Evolutionary conservation across 1,284 basidiomycete species (phyloP), one percentile per base, ranked within the genome.

Genomic region (Omphalotus olearius): DNA sequence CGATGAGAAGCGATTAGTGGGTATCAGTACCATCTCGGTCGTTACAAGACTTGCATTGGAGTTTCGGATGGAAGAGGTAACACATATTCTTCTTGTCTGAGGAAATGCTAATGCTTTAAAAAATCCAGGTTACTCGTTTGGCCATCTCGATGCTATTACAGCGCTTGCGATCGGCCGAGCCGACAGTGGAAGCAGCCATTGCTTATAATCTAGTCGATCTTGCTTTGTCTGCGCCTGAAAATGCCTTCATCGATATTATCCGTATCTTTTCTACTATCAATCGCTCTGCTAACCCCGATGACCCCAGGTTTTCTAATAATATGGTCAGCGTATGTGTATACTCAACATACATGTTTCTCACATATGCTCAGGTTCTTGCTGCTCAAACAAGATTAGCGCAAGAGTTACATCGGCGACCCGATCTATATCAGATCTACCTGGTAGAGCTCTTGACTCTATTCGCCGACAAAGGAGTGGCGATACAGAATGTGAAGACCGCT

Each of bases 121-220:
- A 36, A 35, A 17, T 39, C 6, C 50, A 91, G 85, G 89, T 93
- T 17, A 92, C 88, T 2, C 82, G 87, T 39, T 74, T 95, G 16
- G 93, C 90, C 4, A 83, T 93, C 9, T 95, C 94, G 1, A 95
- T 98, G 90, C 73, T 98, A 4, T 71, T 98, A 20, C 96, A 98
- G 71, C 80, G 93, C 20, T 73, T 97, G 23, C 83, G 88, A 20
- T 84, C 84, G 10, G 88, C 91, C 4, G 91, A 96, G 60, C 83
- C 90, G 0, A 82, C 83, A 1, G 87, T 93, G 4, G 93, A 97
- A 67, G 90, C 92, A 25, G 88, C 92, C 1, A 95, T 98, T 57
- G 85, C 94, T 3, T 88, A 89, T 65, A 94, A 93, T 63, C 75
- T 98, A 7, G 93, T 97, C 3, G 92, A 95, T 52, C 76, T 98